These are phyloP conservation scores for Aspergillus novoparasiticus DNA, from an alignment of 2,329 filamentous ascomycete species.

Conservation along the genomic window DNA sequence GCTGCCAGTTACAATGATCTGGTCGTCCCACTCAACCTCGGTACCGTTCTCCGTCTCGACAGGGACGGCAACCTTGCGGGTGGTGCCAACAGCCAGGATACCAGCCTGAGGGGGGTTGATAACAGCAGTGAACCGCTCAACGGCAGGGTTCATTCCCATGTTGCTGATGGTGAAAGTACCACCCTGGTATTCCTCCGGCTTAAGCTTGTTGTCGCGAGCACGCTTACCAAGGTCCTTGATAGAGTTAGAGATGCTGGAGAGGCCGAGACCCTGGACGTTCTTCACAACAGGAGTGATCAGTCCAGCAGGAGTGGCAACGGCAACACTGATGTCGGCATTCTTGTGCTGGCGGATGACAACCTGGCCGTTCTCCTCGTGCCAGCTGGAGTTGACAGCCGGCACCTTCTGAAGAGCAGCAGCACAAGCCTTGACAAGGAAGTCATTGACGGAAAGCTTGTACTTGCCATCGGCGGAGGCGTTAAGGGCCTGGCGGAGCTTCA, in stretches of 20 bases:
- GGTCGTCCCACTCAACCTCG: conserved; percentile 88
- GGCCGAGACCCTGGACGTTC: conserved; percentile 81
- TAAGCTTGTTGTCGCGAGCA: conserved; percentile 94
- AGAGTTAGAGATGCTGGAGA: conserved; percentile 81
- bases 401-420: conserved; percentile 89
- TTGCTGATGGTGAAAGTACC: conserved; percentile 99
- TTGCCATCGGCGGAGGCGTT: conserved; percentile 86
- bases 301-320: conserved; percentile 87
- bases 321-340: conserved; percentile 91
- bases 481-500: conserved; percentile 92
- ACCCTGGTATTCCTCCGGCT: conserved; percentile 99
- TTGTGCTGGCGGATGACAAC: conserved; percentile 87
- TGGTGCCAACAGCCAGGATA: conserved; percentile 92
- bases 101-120: conserved; percentile 98
- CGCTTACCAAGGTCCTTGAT: conserved; percentile 98
- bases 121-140: conserved; percentile 96
- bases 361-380: conserved; percentile 76
- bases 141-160: conserved; percentile 98
- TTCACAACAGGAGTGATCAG: conserved; percentile 98
- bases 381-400: conserved; percentile 92
- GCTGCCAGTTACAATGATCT: conserved; percentile 91
- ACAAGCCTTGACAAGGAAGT: conserved; percentile 98
- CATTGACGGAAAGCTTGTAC: conserved; percentile 99
- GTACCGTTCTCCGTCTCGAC: conserved; percentile 82
- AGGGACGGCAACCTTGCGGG: conserved; percentile 91